Evolutionary conservation across 257 asterid genomes (phyloP).

Genomic region (Solanum bulbocastanum): DNA sequence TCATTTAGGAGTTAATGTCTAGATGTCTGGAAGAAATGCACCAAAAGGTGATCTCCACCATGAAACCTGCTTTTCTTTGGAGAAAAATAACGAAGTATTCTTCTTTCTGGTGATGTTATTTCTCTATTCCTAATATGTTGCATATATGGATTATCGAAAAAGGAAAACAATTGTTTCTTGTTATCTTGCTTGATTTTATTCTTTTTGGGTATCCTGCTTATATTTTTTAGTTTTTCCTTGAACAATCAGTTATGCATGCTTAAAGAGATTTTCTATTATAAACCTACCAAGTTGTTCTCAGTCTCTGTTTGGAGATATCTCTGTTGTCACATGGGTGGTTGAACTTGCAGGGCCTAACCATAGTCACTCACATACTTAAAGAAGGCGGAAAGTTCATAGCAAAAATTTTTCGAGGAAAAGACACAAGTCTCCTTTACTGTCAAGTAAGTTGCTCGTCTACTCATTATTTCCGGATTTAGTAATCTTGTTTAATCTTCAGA

Average conservation of each 20-base stretch:
- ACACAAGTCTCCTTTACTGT: conserved; percentile 88
- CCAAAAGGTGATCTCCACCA: not conserved
- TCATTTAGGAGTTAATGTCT: not conserved
- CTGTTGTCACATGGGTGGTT: conserved; percentile 5
- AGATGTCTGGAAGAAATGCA: not conserved
- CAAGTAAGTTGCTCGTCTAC: conserved; percentile 39
- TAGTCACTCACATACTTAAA: conserved; percentile 92
- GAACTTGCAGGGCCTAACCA: conserved; percentile 76
- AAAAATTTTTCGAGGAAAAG: conserved; percentile 95
- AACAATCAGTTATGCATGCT: not conserved
- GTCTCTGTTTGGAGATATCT: conserved; percentile 2
- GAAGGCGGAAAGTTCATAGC: conserved; percentile 88
- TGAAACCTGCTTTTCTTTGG: not conserved
- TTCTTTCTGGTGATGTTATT: not conserved
- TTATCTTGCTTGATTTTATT: not conserved
- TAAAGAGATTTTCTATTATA: not conserved
- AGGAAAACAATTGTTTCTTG: not conserved
- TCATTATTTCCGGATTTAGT: not conserved
- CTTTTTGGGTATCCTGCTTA: not conserved
- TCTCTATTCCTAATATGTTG: not conserved
- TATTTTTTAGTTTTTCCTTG: not conserved
- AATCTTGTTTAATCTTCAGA: not conserved
- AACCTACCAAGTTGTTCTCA: not conserved
- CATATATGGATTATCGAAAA: not conserved
- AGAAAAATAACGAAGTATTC: not conserved